Base-by-base conservation (phyloP, 78 protist species). In the Goniomonas avonlea region DNA sequence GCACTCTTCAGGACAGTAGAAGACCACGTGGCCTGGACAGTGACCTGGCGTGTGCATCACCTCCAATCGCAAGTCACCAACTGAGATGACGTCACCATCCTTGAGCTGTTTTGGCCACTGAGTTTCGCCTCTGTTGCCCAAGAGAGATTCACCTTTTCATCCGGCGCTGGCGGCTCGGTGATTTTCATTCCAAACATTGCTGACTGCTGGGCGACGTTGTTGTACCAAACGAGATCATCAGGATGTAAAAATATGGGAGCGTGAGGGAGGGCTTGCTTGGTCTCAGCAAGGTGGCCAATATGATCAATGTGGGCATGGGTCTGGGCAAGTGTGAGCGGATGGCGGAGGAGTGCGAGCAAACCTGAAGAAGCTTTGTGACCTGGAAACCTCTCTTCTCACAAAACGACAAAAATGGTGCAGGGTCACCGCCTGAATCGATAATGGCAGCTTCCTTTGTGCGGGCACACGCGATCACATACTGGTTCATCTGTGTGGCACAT, bases 241-340 rank as follows among this genome's bases (percentile, higher is more conserved):
- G 65, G 65, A 23, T 56, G 65, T 29, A 56, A 34, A 34, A 29
- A 23, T 11, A 56, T 56, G 32, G 9, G 9, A 2, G 34, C 65
- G 32, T 56, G 38, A 29, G 5, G 9, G 34, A 55, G 23, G 7
- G 60, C 15, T 13, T 17, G 13, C 29, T 56, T 56, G 1, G 29
- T 56, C 32, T 56, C 65, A 11, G 65, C 65, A 20, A 56, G 65
- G 37, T 34, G 38, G 23, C 9, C 32, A 1, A 56, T 56, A 34
- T 56, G 65, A 23, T 56, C 65, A 11, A 56, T 56, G 65, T 56
- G 65, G 9, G 65, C 65, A 23, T 56, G 65, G 9, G 65, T 56
- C n/a, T n/a, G n/a, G n/a, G n/a, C n/a, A n/a, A n/a, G n/a, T n/a
- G n/a, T n/a, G n/a, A n/a, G n/a, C n/a, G n/a, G n/a, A n/a, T n/a